Evolutionary conservation across 1,139 yeast species (phyloP).

Genomic region (Zygoascus hellenicus): DNA sequence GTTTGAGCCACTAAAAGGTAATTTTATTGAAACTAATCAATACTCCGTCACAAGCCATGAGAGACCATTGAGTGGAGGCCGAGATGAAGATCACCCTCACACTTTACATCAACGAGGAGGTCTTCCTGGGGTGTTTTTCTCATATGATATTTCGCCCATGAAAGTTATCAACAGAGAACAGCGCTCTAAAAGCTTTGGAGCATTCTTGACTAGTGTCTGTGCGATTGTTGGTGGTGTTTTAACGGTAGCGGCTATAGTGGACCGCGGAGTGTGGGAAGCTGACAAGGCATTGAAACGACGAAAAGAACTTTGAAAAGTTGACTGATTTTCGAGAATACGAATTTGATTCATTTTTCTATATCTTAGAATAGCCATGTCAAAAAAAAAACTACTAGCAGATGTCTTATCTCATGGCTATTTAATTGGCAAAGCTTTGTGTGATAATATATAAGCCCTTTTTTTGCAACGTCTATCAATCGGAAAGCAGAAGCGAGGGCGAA

Average conservation of each 20-base stretch:
- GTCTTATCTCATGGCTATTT: no score
- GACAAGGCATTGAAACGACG: slow-evolving; percentile 72
- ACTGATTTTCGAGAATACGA: not conserved
- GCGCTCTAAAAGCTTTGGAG: slow-evolving; percentile 75
- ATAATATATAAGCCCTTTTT: no score
- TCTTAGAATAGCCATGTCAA: no score
- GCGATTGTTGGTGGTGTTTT: slow-evolving; percentile 91
- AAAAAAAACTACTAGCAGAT: no score
- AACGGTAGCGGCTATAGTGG: slow-evolving; percentile 85
- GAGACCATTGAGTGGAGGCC: slow-evolving; percentile 78
- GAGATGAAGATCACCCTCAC: slow-evolving; percentile 85
- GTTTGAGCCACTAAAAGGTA: slow-evolving; percentile 57
- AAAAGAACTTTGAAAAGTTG: slow-evolving; percentile 36
- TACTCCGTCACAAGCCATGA: slow-evolving; percentile 88
- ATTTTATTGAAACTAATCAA: slow-evolving; percentile 74
- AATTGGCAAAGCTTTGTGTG: no score
- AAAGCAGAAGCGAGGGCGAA: no score
- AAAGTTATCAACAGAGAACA: slow-evolving; percentile 83
- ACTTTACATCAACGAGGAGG: slow-evolving; percentile 85
- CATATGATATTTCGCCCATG: slow-evolving; percentile 89
- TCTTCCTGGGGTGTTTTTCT: slow-evolving; percentile 79
- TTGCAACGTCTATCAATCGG: not conserved
- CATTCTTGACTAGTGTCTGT: slow-evolving; percentile 76
- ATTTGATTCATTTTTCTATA: not conserved
- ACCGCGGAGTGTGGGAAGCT: slow-evolving; percentile 84